phyloP scores from a whole-genome alignment of 1,284 basidiomycete genomes.

The Sporisorium graminicola region DNA sequence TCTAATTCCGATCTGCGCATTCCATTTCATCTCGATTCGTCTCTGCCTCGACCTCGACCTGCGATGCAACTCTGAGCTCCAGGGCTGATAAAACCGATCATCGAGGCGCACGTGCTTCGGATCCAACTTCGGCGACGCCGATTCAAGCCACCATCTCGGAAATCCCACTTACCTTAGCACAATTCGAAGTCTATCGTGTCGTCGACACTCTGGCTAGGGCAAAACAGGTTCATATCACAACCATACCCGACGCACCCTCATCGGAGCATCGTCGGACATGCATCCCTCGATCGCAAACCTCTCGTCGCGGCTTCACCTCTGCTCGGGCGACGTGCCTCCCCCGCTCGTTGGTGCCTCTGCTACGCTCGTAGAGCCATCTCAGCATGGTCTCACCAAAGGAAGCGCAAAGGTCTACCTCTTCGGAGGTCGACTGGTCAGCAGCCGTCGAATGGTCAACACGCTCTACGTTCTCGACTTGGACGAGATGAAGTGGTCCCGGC shows the following conservation, averaged over 20 bases:
- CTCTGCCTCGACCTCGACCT: slow-evolving; percentile 4
- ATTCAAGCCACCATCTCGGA: neutral
- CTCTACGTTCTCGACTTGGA: slow-evolving; percentile 60
- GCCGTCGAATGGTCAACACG: slow-evolving; percentile 60
- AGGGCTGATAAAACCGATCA: neutral
- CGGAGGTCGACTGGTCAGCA: slow-evolving; percentile 63
- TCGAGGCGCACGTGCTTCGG: neutral
- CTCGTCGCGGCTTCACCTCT: slow-evolving; percentile 48
- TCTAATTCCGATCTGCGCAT: neutral
- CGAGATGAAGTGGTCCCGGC: slow-evolving; percentile 52
- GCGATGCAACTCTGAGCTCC: slow-evolving; percentile 1
- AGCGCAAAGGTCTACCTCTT: slow-evolving; percentile 57
- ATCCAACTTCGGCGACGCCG: neutral
- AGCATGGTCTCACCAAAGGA: slow-evolving; percentile 9
- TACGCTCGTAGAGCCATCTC: slow-evolving; percentile 51
- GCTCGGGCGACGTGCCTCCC: slow-evolving; percentile 60
- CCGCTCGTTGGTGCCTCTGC: slow-evolving; percentile 64
- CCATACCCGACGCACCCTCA: neutral
- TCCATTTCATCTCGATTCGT: too few relatives aligned
- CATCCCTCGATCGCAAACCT: slow-evolving; percentile 51
- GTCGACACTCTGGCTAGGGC: neutral
- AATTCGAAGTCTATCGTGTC: neutral
- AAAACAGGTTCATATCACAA: too few relatives aligned
- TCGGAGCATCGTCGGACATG: slow-evolving; percentile 25
- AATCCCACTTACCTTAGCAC: neutral